Percentiles rank a stretch among this genome's conserved stretches.
Evolutionary conservation across 1,139 yeast genomes (phyloP).

Genomic region (Pichia terricola): DNA sequence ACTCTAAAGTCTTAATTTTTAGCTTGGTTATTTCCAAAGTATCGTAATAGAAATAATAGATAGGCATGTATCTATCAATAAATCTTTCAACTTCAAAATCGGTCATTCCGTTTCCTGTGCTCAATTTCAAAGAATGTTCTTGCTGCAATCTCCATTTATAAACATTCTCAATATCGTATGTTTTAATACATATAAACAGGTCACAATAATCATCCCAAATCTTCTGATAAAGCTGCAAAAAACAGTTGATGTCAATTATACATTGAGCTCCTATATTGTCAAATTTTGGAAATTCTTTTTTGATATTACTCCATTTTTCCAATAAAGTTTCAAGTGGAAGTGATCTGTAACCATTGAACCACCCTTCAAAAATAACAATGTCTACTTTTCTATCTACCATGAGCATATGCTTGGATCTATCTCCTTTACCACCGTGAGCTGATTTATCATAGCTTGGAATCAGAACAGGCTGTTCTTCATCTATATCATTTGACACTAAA

Average conservation of each 20-base stretch:
- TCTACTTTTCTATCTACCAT: conserved; percentile 34
- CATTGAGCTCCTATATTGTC: conserved; percentile 4
- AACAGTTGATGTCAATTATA: conserved; percentile 38
- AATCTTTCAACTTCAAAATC: conserved; percentile 58
- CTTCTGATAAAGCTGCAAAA: conserved; percentile 38
- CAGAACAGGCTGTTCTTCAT: conserved; percentile 41
- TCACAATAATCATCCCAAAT: conserved; percentile 51
- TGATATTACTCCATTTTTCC: conserved; percentile 16
- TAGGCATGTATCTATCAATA: conserved; percentile 80
- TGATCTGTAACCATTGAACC: conserved; percentile 79
- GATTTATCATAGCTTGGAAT: conserved; percentile 81
- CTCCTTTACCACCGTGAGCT: conserved; percentile 67
- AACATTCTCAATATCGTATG: conserved; percentile 52
- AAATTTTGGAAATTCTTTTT: conserved; percentile 17
- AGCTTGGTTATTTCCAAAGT: conserved; percentile 28
- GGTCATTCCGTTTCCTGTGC: conserved; percentile 67
- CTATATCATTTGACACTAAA: conserved; percentile 17
- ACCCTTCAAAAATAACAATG: conserved; percentile 78
- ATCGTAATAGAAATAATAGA: conserved; percentile 60
- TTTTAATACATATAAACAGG: conserved; percentile 51
- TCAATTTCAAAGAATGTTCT: conserved; percentile 54
- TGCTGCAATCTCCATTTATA: conserved; percentile 79
- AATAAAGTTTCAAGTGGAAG: conserved; percentile 23
- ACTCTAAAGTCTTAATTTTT: conserved; percentile 19
- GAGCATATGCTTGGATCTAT: conserved; percentile 41